Conservation (phyloP, 192 early-diverging fungal genomes). For the Funneliformis geosporum region DNA sequence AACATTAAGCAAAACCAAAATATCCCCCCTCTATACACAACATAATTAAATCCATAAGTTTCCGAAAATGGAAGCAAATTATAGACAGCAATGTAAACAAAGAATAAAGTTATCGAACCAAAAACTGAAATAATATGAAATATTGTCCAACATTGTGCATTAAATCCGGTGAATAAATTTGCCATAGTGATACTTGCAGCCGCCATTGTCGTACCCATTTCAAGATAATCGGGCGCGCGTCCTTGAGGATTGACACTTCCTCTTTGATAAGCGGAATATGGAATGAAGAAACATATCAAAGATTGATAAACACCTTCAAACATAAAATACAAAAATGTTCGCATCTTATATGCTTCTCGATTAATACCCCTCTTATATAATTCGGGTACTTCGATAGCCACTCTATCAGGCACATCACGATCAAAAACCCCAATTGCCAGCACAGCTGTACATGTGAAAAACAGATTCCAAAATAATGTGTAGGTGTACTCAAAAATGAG, state of each 20-base stretch:
- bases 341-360: slow-evolving; percentile 61
- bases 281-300: slow-evolving; percentile 51
- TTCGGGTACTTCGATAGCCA: slow-evolving; percentile 65
- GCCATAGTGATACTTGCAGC: slow-evolving; percentile 71
- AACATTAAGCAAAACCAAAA: slow-evolving; percentile 76
- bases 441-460: slow-evolving; percentile 76
- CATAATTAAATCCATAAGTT: slow-evolving; percentile 61
- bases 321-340: slow-evolving; percentile 61
- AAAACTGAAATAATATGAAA: slow-evolving; percentile 61
- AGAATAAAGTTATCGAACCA: slow-evolving; percentile 64
- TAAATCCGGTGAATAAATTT: slow-evolving; percentile 75
- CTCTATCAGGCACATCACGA: slow-evolving; percentile 64
- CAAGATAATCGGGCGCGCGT: slow-evolving; percentile 41
- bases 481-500: slow-evolving; percentile 79
- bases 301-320: slow-evolving; percentile 69
- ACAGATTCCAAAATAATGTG: slow-evolving; percentile 75
- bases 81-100: slow-evolving; percentile 48
- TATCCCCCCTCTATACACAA: slow-evolving; percentile 57
- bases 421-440: slow-evolving; percentile 72
- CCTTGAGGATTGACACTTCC: slow-evolving; percentile 28
- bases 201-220: slow-evolving; percentile 76
- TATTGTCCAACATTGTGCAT: slow-evolving; percentile 79
- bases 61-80: slow-evolving; percentile 51
- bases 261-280: slow-evolving; percentile 32
- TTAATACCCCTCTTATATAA: slow-evolving; percentile 70